Percentiles rank a stretch among this genome's conserved stretches.
These are phyloP conservation scores for Chrysanthemum makinoi DNA, from an alignment of 129 eudicot species.

Conservation along the genomic window DNA sequence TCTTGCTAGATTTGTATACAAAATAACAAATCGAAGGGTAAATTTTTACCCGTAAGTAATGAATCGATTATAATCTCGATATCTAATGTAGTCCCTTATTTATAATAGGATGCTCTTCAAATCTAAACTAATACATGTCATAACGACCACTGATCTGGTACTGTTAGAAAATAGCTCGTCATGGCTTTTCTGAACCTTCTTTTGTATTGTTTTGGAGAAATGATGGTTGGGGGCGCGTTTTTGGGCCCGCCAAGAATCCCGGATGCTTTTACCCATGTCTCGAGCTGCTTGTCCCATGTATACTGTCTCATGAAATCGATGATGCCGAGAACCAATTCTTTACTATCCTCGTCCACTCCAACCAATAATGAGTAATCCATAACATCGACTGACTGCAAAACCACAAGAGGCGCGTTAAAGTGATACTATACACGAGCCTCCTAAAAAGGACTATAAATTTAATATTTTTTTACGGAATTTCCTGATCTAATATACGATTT, in stretches of 20 bases:
- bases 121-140: slow-evolving; percentile 26
- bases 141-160: slow-evolving; percentile 94
- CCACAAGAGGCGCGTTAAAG: background rate
- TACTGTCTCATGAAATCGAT: slow-evolving; percentile 98
- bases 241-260: slow-evolving; percentile 98
- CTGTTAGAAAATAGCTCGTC: slow-evolving; percentile 86
- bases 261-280: slow-evolving; percentile 98
- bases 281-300: slow-evolving; percentile 98
- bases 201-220: slow-evolving; percentile 94
- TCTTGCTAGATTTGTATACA: slow-evolving; percentile 21
- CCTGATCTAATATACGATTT: background rate
- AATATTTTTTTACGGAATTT: background rate
- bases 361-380: slow-evolving; percentile 97
- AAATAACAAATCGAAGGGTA: slow-evolving; percentile 33
- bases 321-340: slow-evolving; percentile 86
- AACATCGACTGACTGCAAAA: slow-evolving; percentile 77
- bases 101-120: background rate
- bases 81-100: slow-evolving; percentile 13
- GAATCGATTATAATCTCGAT: slow-evolving; percentile 15
- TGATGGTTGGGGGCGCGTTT: slow-evolving; percentile 80
- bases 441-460: too few species aligned
- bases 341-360: slow-evolving; percentile 79
- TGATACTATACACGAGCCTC: too few species aligned
- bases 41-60: slow-evolving; percentile 27
- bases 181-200: slow-evolving; percentile 94